Percentiles rank a stretch among this genome's conserved stretches.
phyloP scores from a whole-genome alignment of 108 stramenopile genomes.

The Skeletonema tropicum region DNA sequence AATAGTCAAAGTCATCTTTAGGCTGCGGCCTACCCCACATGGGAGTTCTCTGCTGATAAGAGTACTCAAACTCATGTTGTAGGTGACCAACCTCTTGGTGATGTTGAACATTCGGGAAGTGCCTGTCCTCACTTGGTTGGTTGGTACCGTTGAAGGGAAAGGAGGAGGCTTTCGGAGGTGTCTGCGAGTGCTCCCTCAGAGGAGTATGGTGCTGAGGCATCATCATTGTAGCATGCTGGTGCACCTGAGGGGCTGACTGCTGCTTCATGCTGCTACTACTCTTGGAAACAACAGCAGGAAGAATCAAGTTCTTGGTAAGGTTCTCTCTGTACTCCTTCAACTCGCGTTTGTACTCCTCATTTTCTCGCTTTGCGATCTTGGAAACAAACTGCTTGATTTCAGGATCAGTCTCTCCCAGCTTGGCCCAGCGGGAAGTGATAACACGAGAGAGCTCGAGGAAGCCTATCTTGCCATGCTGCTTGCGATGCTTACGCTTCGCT shows the following conservation, averaged over 20 bases:
- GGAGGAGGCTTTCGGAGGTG: neutral
- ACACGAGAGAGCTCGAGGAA: constrained; percentile 73
- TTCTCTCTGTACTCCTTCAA: constrained; percentile 42
- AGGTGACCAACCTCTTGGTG: neutral
- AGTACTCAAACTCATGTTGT: constrained; percentile 26
- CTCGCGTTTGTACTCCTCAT: constrained; percentile 37
- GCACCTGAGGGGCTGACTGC: neutral
- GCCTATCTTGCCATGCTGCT: constrained; percentile 81
- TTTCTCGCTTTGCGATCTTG: constrained; percentile 28
- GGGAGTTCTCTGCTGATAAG: neutral
- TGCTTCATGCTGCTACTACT: neutral
- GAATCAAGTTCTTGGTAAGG: constrained; percentile 23
- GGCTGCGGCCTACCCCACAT: no score
- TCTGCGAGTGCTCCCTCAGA: neutral
- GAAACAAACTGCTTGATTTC: constrained; percentile 36
- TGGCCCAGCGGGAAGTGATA: constrained; percentile 66
- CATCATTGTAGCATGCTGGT: neutral
- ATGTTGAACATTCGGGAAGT: neutral
- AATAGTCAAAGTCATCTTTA: no score
- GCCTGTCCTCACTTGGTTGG: neutral
- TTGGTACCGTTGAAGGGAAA: neutral
- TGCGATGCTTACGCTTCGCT: constrained; percentile 63
- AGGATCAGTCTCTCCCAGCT: constrained; percentile 32
- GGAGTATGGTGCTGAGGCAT: neutral
- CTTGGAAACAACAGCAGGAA: neutral